A percentile compares a stretch with the other conserved stretches of the same genome.
phyloP scores from a whole-genome alignment of 2,329 filamentous ascomycete species.

The Stachybotrys echinatus region DNA sequence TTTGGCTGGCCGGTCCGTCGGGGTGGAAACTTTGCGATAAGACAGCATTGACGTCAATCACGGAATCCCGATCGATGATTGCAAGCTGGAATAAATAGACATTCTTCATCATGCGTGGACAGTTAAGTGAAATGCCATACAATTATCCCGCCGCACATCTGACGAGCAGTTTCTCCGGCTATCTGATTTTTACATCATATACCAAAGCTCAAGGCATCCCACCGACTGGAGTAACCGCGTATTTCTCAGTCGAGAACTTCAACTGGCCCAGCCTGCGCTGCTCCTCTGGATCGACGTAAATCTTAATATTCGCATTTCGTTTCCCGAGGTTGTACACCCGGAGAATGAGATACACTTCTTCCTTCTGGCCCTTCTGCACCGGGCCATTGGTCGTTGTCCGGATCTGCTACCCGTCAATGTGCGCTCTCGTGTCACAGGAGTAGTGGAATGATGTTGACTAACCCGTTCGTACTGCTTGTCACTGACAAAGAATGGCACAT shows the following conservation, averaged over 20 bases:
- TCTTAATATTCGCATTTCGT: slow-evolving; percentile 19
- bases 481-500: slow-evolving; percentile 41
- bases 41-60: no score
- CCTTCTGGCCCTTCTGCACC: not conserved
- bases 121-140: no score
- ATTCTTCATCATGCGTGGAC: no score
- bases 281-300: slow-evolving; percentile 33
- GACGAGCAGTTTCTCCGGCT: no score
- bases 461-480: slow-evolving; percentile 36
- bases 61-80: no score
- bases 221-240: slow-evolving; percentile 8
- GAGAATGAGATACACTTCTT: slow-evolving; percentile 32
- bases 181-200: no score
- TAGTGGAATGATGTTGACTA: no score
- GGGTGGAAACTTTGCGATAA: no score
- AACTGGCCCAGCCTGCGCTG: slow-evolving; percentile 15
- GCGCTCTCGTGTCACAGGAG: no score
- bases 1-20: no score
- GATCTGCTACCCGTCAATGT: not conserved
- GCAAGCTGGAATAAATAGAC: no score
- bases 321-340: slow-evolving; percentile 31
- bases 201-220: not conserved
- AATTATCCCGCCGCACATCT: no score
- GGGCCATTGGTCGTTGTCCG: not conserved
- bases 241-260: slow-evolving; percentile 13